Percentiles rank a stretch among this genome's conserved stretches.
These are phyloP conservation scores for Lasiodiplodia sp. DNA, from an alignment of 2,329 filamentous ascomycete species.

Conservation along the genomic window DNA sequence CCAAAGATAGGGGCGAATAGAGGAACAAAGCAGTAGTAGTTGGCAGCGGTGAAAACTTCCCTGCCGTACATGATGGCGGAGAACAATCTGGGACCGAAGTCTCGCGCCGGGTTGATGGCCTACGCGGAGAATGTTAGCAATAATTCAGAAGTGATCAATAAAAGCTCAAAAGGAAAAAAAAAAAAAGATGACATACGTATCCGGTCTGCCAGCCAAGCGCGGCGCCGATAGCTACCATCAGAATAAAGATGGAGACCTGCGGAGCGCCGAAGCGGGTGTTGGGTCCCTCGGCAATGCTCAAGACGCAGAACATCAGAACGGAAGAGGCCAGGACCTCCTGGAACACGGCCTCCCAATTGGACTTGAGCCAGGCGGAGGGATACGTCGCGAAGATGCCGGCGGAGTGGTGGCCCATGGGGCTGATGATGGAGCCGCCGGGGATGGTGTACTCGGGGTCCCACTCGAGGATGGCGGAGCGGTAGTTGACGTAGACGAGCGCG, in stretches of 20 bases:
- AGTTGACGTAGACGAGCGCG: constrained; percentile 53
- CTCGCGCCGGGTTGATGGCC: constrained; percentile 76
- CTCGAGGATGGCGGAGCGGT: constrained; percentile 61
- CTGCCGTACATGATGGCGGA: constrained; percentile 74
- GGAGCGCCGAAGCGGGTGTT: constrained; percentile 47
- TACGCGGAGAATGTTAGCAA: constrained; percentile 58
- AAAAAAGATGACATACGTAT: constrained; percentile 33
- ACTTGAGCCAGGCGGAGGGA: constrained; percentile 70
- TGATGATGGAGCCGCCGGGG: constrained; percentile 67
- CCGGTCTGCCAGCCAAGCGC: constrained; percentile 77
- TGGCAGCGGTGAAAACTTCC: constrained; percentile 69
- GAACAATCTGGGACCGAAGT: constrained; percentile 73
- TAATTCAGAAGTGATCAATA: neutral
- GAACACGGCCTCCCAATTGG: constrained; percentile 70
- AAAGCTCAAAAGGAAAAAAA: too few relatives aligned
- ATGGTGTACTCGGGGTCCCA: constrained; percentile 66
- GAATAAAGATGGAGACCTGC: constrained; percentile 66
- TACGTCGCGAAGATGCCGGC: constrained; percentile 79
- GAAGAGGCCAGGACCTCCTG: constrained; percentile 73
- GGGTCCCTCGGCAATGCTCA: constrained; percentile 67
- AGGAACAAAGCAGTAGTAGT: constrained; percentile 78
- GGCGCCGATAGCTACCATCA: constrained; percentile 76
- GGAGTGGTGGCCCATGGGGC: constrained; percentile 62
- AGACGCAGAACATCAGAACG: constrained; percentile 76
- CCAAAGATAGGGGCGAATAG: constrained; percentile 76